Evolutionary conservation across 176 grass and related monocot genomes (phyloP).

Genomic region (Ananas comosus): DNA sequence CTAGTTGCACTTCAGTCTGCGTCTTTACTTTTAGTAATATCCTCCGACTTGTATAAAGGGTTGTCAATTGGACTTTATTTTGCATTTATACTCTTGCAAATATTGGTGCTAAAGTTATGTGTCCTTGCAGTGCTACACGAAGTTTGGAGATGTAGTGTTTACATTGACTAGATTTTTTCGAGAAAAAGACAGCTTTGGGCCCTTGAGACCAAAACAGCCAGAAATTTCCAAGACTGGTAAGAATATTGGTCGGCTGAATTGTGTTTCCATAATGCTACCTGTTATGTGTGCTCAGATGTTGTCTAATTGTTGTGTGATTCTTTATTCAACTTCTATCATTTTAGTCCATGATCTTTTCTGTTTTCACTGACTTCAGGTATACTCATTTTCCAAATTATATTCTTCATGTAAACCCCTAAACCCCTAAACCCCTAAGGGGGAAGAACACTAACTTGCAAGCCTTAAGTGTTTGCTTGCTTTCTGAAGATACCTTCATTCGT

Average conservation of each 20-base stretch:
- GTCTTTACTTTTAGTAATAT: conserved; percentile 17
- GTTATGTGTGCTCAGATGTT: background rate
- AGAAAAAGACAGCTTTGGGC: conserved; percentile 45
- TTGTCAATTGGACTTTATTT: background rate
- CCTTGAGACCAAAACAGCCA: conserved; percentile 39
- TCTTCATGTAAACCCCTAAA: no score
- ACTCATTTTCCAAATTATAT: background rate
- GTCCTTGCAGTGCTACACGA: conserved; percentile 64
- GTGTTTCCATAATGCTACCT: background rate
- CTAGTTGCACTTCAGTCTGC: conserved; percentile 19
- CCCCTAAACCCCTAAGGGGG: no score
- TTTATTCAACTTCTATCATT: conserved; percentile 7
- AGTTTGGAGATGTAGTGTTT: conserved; percentile 81
- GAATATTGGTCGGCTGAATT: conserved; percentile 3
- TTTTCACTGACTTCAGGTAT: background rate
- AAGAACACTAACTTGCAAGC: no score
- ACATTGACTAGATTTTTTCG: conserved; percentile 80
- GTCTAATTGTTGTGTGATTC: background rate
- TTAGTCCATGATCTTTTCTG: background rate
- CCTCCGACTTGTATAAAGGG: no score
- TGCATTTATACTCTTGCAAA: background rate
- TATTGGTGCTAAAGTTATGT: background rate
- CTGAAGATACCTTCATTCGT: no score
- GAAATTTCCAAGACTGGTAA: conserved; percentile 34
- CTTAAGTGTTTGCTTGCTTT: no score